Evolutionary conservation across 345 rosid genomes (phyloP), one percentile per base, ranked within the genome.

Genomic region (Salix udensis): DNA sequence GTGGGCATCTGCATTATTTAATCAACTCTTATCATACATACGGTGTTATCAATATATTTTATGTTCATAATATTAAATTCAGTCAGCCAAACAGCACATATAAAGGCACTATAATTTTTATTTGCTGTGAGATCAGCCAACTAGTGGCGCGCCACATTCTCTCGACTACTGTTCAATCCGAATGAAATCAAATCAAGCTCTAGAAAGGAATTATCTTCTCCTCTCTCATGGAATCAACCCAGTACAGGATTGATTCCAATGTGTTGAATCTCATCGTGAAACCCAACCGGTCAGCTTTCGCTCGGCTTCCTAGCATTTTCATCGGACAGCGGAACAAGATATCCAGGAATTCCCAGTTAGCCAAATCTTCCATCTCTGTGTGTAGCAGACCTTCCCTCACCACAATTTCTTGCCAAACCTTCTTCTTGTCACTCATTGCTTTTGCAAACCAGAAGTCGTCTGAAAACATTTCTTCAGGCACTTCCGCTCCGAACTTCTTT

Each of bases 261-360:
- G 91, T 89, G 71, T 85, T 76, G 74, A 77, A 89, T 80, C 86
- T 88, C 83, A 78, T 86, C 1, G 82, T 88, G 74, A 91, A 95
- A 48, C 98, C 97, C 16, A 88, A 76, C 26, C 69, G 74, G 71
- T 93, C 93, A 16, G 85, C 80, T 83, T 95, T 95, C 13, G 82
- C 90, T 72, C 96, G 71, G 24, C 58, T 87, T n/a, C 92, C 98
- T 58, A 93, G 88, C 81, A 93, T 72, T 81, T 87, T 93, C 7
- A 76, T 80, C 1, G 97, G 97, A 67, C 81, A 87, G n/a, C 98
- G 79, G 74, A 95, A 90, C 86, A 95, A 40, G 3, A 24, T 50
- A 71, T 95, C 98, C 82, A 95, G 6, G 85, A 95, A 92, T 46
- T 65, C 89, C 97, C 97, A 95, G 55, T 87, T 92, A 0, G 97